A percentile compares a stretch with the other conserved stretches of the same genome.
phyloP scores from a whole-genome alignment of 345 rosid species.

The Dipteronia sinensis region DNA sequence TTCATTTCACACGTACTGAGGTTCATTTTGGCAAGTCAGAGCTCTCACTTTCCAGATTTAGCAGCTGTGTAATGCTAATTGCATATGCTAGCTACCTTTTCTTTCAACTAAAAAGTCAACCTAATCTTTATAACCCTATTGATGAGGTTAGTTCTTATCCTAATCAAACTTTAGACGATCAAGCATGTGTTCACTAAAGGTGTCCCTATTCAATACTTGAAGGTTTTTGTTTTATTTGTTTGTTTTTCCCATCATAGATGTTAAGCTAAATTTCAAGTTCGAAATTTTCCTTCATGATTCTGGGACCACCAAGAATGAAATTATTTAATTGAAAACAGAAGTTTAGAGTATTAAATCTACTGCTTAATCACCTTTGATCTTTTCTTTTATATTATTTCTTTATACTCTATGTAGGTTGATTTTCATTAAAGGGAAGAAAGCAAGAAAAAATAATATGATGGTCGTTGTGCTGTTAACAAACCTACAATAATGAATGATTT shows the following conservation, averaged over 20 bases:
- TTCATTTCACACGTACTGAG: slow-evolving; percentile 82
- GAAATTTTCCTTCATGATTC: not conserved
- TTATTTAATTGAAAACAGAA: not conserved
- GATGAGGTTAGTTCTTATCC: slow-evolving; percentile 50
- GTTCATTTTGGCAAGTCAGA: slow-evolving; percentile 86
- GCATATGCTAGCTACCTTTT: slow-evolving; percentile 82
- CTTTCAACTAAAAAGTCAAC: slow-evolving; percentile 74
- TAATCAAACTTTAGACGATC: not conserved
- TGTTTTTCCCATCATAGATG: no score
- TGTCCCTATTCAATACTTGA: not conserved
- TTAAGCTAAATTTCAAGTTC: not conserved
- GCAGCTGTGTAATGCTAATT: slow-evolving; percentile 87
- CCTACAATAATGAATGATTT: not conserved
- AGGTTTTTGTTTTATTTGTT: not conserved
- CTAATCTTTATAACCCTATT: slow-evolving; percentile 49
- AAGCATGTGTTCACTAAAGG: not conserved
- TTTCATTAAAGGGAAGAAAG: not conserved
- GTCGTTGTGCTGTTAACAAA: slow-evolving; percentile 4
- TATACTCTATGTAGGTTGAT: not conserved
- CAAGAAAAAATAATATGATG: not conserved
- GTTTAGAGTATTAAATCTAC: not conserved
- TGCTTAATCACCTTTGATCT: not conserved
- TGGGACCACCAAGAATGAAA: not conserved
- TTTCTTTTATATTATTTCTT: not conserved
- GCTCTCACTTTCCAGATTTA: slow-evolving; percentile 91